Evolutionary conservation across 2,329 filamentous ascomycete species (phyloP).

Genomic region (Clarireedia paspali): DNA sequence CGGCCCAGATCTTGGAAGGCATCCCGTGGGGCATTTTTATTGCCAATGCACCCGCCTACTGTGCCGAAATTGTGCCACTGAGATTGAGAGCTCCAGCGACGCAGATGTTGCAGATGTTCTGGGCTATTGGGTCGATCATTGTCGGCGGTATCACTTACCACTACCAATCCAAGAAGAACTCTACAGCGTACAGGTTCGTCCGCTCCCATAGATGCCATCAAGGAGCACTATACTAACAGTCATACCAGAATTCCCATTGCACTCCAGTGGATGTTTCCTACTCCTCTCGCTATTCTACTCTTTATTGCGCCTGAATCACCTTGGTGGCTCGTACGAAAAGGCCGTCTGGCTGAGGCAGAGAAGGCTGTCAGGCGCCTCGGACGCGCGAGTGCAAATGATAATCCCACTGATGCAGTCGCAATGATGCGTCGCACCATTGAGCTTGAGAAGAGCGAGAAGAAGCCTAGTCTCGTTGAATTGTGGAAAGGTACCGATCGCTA

Average conservation of each 20-base stretch:
- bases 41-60: slow-evolving; percentile 57
- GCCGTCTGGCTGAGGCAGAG: slow-evolving; percentile 36
- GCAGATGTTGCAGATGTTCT: slow-evolving; percentile 59
- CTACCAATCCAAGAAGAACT: slow-evolving; percentile 35
- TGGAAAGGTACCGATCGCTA: slow-evolving; percentile 47
- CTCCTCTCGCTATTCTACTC: slow-evolving; percentile 42
- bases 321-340: slow-evolving; percentile 41
- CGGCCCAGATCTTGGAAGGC: slow-evolving; percentile 51
- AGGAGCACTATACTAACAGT: slow-evolving; percentile 29
- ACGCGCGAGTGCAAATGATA: slow-evolving; percentile 35
- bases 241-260: slow-evolving; percentile 40
- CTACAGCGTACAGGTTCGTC: slow-evolving; percentile 36
- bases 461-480: slow-evolving; percentile 42
- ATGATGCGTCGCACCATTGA: slow-evolving; percentile 52
- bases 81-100: slow-evolving; percentile 49
- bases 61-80: slow-evolving; percentile 52
- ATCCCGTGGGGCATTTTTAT: slow-evolving; percentile 61
- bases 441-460: slow-evolving; percentile 41
- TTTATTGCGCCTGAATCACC: slow-evolving; percentile 40
- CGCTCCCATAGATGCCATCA: slow-evolving; percentile 16
- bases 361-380: slow-evolving; percentile 27
- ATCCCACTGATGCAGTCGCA: slow-evolving; percentile 43
- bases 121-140: slow-evolving; percentile 55
- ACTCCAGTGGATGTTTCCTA: slow-evolving; percentile 46
- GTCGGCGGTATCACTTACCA: slow-evolving; percentile 48